Evolutionary conservation across 129 eudicot species (phyloP), one percentile per base, ranked within the genome.

Genomic region (Flaveria brownii): DNA sequence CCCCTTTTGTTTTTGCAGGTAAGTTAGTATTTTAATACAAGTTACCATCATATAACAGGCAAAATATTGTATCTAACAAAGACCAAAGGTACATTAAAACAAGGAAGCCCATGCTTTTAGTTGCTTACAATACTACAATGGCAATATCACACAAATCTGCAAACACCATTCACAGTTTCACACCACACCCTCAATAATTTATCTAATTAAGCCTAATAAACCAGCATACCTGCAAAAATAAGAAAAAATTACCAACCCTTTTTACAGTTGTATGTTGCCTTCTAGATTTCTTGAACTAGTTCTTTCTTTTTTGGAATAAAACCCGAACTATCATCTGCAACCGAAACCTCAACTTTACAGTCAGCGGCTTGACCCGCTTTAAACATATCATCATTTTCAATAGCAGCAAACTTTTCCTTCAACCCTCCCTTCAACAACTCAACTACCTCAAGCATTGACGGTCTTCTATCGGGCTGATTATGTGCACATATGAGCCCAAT

Each of bases 401-500:
- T 43, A 57, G 65, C 88, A 14, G 60, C 70, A 55, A 91, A 70
- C 62, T 89, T 91, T 74, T 89, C 97, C 60, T 84, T 86, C 36
- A 84, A 49, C 18, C 84, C 88, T 54, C 98, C 98, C 78, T 86
- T 91, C 50, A 93, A 41, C 71, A 66, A 66, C 50, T 66, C 51
- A 66, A 66, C 71, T 26, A 66, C 71, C 50, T 66, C 50, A 28
- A 89, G 77, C 82, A 93, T 93, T 5, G 88, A 79, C 15, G 96
- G 98, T 76, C 98, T 83, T 76, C 86, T 93, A 74, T 91, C 97
- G 0, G 96, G 96, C 60, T 64, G 86, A 81, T 33, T 85, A 47
- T 86, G 92, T 7, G 97, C 88, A 75, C 98, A 93, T 7, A 91
- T 47, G 33, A 93, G 87, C 11, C 91, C 97, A 56, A 93, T 74